Percentiles rank a stretch among this genome's conserved stretches.
These are phyloP conservation scores for Leavenworthia alabamica DNA, from an alignment of 345 rosid species.

Conservation along the genomic window DNA sequence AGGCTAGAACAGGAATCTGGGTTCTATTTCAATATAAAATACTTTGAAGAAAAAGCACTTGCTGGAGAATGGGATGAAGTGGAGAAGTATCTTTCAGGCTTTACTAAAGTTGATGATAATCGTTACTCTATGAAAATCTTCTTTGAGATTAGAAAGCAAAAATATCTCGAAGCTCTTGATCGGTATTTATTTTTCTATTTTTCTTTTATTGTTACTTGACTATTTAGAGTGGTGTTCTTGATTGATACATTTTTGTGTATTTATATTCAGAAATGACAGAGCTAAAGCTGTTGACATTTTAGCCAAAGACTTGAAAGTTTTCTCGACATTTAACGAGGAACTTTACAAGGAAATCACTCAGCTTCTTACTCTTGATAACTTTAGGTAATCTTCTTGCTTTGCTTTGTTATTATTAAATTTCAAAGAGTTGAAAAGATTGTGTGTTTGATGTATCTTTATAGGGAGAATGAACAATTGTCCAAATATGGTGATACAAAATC, in stretches of 20 bases:
- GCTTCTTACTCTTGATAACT: constrained; percentile 70
- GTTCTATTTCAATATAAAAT: constrained; percentile 77
- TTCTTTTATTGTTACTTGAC: not conserved
- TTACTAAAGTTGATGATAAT: constrained; percentile 89
- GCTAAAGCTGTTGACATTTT: constrained; percentile 84
- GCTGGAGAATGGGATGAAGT: constrained; percentile 98
- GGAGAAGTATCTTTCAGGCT: constrained; percentile 78
- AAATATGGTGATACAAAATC: constrained; percentile 94
- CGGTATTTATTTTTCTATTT: no score
- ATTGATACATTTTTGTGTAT: constrained; percentile 9
- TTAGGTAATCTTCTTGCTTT: no score
- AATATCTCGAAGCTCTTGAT: constrained; percentile 61
- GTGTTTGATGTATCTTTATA: constrained; percentile 20
- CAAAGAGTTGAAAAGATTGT: not conserved
- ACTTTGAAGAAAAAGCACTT: constrained; percentile 81
- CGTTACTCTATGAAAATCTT: constrained; percentile 55
- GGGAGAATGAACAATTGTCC: constrained; percentile 90
- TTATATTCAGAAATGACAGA: constrained; percentile 57
- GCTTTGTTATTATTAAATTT: not conserved
- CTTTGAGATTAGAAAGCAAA: constrained; percentile 56
- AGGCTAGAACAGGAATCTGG: constrained; percentile 91
- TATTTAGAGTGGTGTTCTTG: not conserved
- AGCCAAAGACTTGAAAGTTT: constrained; percentile 75
- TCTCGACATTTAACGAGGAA: constrained; percentile 78
- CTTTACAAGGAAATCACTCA: constrained; percentile 89